Evolutionary conservation across 108 stramenopile species (phyloP).

Genomic region (Cylindrotheca fusiformis): DNA sequence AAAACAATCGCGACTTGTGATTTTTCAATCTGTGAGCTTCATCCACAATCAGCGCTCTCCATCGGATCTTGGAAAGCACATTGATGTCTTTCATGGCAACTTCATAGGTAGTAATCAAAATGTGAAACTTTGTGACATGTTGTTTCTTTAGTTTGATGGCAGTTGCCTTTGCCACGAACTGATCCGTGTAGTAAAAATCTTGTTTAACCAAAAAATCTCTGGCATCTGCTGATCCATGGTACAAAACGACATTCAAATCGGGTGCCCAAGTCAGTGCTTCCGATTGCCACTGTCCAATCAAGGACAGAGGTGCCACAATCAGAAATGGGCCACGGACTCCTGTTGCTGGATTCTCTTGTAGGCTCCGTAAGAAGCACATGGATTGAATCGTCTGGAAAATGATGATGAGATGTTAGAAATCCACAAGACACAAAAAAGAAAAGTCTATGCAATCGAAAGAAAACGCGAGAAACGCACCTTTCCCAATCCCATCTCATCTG

Average conservation of each 20-base stretch:
- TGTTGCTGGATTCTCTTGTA: slow-evolving; percentile 46
- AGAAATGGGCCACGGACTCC: slow-evolving; percentile 89
- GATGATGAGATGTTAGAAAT: no score
- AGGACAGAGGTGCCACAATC: slow-evolving; percentile 88
- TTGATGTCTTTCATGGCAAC: slow-evolving; percentile 82
- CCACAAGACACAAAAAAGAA: background rate
- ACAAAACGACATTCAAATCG: slow-evolving; percentile 91
- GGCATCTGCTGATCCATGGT: slow-evolving; percentile 90
- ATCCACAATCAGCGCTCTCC: slow-evolving; percentile 91
- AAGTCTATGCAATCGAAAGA: background rate
- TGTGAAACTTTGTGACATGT: slow-evolving; percentile 87
- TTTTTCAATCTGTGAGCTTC: slow-evolving; percentile 94
- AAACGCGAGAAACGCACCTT: slow-evolving; percentile 25
- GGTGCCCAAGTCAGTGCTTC: slow-evolving; percentile 93
- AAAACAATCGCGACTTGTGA: slow-evolving; percentile 69
- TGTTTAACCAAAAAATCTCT: slow-evolving; percentile 80
- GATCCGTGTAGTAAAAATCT: slow-evolving; percentile 89
- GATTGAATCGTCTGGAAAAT: slow-evolving; percentile 79
- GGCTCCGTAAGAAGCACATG: slow-evolving; percentile 62
- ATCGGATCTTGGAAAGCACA: slow-evolving; percentile 78
- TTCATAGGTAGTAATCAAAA: slow-evolving; percentile 97
- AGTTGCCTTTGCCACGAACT: slow-evolving; percentile 59
- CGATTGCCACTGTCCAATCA: slow-evolving; percentile 92
- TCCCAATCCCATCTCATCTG: slow-evolving; percentile 94
- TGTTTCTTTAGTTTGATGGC: slow-evolving; percentile 69